Percentiles rank a stretch among this genome's conserved stretches.
Conservation (phyloP, 192 early-diverging fungal genomes). For the Umbelopsis vinacea region DNA sequence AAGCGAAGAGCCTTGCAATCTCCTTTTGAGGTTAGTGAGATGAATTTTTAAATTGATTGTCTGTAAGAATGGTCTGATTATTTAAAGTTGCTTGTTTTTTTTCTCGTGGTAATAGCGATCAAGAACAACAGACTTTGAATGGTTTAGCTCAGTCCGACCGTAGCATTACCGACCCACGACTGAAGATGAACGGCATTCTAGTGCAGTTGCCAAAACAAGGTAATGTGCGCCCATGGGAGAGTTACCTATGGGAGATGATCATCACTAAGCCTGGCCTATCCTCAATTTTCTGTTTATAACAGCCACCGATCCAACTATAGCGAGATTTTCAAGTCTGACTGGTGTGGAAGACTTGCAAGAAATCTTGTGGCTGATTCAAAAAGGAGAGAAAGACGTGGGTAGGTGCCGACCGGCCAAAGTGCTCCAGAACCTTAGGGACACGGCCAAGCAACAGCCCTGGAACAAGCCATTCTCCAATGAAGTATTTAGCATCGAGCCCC, state of each 20-base stretch:
- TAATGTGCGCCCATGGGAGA: background rate
- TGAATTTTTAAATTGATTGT: background rate
- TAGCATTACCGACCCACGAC: background rate
- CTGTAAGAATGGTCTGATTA: background rate
- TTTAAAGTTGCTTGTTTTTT: background rate
- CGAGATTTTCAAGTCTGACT: background rate
- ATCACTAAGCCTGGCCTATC: background rate
- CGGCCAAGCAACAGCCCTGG: background rate
- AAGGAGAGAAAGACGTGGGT: background rate
- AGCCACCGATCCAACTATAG: background rate
- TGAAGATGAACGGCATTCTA: constrained; percentile 4
- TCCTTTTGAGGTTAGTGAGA: constrained; percentile 21
- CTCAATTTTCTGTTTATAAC: background rate
- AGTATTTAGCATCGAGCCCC: background rate
- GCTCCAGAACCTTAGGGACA: background rate
- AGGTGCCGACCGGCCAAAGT: background rate
- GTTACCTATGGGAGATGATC: background rate
- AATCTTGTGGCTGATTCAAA: background rate
- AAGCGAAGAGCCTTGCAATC: background rate
- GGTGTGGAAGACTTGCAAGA: background rate
- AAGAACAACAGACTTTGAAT: background rate
- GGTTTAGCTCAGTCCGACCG: background rate
- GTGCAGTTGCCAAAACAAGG: background rate
- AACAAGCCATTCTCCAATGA: background rate
- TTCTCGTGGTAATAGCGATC: background rate